Evolutionary conservation across 192 early-diverging fungal species (phyloP).

Genomic region (Backusella liffmaniae): DNA sequence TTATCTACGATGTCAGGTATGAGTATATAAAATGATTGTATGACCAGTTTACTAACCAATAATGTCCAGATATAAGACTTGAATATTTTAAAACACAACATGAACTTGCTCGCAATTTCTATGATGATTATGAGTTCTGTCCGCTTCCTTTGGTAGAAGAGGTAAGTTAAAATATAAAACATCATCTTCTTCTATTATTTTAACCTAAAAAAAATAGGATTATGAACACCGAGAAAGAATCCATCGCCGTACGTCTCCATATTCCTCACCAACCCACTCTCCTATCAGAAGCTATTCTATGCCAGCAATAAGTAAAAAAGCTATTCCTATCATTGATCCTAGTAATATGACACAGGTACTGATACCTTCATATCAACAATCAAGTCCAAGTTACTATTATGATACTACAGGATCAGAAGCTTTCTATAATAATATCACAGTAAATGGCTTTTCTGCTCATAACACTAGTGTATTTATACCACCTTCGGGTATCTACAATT

Average conservation of each 20-base stretch:
- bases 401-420: neutral
- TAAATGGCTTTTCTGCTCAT: neutral
- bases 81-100: constrained; percentile 50
- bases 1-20: neutral
- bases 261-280: constrained; percentile 12
- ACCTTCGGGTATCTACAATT: neutral
- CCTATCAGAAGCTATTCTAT: neutral
- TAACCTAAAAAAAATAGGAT: constrained; percentile 20
- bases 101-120: constrained; percentile 51
- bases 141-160: constrained; percentile 49
- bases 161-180: neutral
- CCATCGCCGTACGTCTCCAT: constrained; percentile 19
- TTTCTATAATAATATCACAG: neutral
- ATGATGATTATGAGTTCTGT: constrained; percentile 61
- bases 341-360: constrained; percentile 42
- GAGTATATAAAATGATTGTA: neutral
- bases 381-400: neutral
- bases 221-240: constrained; percentile 22
- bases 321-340: constrained; percentile 52
- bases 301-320: constrained; percentile 16
- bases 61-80: constrained; percentile 17
- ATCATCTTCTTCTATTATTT: neutral
- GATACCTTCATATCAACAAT: neutral
- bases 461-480: neutral
- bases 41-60: neutral